phyloP scores from a whole-genome alignment of 75 land plant species.

The Picea glauca region DNA sequence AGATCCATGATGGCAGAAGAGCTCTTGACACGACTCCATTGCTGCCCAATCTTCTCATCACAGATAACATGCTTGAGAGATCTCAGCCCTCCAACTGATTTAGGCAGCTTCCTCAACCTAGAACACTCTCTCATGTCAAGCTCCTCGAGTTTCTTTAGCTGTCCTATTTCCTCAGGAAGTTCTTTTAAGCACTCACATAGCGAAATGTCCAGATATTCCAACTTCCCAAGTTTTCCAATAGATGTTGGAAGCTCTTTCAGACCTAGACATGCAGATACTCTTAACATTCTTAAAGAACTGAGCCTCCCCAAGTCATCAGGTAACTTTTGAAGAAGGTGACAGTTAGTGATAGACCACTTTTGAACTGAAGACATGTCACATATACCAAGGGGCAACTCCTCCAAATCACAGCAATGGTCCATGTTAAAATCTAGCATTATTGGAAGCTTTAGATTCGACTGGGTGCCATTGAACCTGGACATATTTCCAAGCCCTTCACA shows the following conservation, averaged over 20 bases:
- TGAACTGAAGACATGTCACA: conserved; percentile 22
- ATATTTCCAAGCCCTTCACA: conserved; percentile 32
- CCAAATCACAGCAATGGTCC: conserved; percentile 48
- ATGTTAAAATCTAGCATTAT: conserved; percentile 40
- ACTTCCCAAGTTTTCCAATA: conserved; percentile 20
- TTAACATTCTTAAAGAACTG: conserved; percentile 29
- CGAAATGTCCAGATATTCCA: conserved; percentile 55
- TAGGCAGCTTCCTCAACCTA: conserved; percentile 34
- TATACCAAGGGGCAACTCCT: conserved; percentile 36
- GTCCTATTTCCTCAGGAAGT: conserved; percentile 47
- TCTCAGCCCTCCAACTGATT: conserved; percentile 5
- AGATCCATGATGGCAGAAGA: conserved; percentile 24
- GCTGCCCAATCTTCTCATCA: conserved; percentile 7
- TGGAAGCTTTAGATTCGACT: conserved; percentile 31
- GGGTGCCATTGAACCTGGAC: conserved; percentile 2
- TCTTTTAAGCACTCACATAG: conserved; percentile 33
- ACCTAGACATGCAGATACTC: conserved; percentile 46
- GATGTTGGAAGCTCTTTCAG: conserved; percentile 42
- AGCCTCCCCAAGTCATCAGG: conserved; percentile 41
- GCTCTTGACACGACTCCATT: conserved; percentile 5
- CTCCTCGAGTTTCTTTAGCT: conserved; percentile 32
- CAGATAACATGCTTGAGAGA: conserved; percentile 8
- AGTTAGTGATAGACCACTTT: conserved; percentile 42
- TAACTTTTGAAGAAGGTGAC: conserved; percentile 38
- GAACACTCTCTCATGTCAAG: conserved; percentile 69